A percentile compares a stretch with the other conserved stretches of the same genome.
These are phyloP conservation scores for Tricholoma furcatifolium DNA, from an alignment of 768 basidiomycete genomes.

Conservation along the genomic window DNA sequence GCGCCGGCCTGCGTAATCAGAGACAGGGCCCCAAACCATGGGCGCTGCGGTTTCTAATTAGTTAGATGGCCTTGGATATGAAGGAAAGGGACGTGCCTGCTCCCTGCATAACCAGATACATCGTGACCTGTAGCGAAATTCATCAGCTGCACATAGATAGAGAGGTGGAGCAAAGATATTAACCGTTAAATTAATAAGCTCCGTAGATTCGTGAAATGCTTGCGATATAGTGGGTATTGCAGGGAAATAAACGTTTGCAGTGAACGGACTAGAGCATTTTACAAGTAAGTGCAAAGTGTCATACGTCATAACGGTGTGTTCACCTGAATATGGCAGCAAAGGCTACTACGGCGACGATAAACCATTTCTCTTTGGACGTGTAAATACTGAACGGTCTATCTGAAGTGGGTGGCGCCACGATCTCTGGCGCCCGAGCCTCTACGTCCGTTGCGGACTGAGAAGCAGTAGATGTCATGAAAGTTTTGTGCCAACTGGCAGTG, in stretches of 20 bases:
- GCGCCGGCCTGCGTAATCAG: conserved; percentile 64
- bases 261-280: conserved; percentile 25
- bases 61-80: neutral
- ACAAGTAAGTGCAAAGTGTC: neutral
- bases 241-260: conserved; percentile 78
- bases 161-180: conserved; percentile 21
- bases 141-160: neutral
- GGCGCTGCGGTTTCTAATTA: conserved; percentile 40
- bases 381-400: conserved; percentile 44
- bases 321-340: conserved; percentile 67
- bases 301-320: neutral
- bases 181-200: conserved; percentile 78
- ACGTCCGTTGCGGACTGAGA: no score
- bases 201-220: conserved; percentile 63
- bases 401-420: neutral
- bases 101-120: conserved; percentile 72
- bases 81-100: conserved; percentile 34
- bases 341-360: conserved; percentile 55
- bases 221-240: conserved; percentile 67
- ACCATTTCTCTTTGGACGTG: conserved; percentile 61
- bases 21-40: conserved; percentile 70
- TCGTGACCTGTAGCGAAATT: conserved; percentile 45
- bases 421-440: no score
- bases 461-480: no score
- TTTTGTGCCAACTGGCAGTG: no score